A percentile compares a stretch with the other conserved stretches of the same genome.
Conservation (phyloP, 108 stramenopile genomes). For the Bacterosira constricta region DNA sequence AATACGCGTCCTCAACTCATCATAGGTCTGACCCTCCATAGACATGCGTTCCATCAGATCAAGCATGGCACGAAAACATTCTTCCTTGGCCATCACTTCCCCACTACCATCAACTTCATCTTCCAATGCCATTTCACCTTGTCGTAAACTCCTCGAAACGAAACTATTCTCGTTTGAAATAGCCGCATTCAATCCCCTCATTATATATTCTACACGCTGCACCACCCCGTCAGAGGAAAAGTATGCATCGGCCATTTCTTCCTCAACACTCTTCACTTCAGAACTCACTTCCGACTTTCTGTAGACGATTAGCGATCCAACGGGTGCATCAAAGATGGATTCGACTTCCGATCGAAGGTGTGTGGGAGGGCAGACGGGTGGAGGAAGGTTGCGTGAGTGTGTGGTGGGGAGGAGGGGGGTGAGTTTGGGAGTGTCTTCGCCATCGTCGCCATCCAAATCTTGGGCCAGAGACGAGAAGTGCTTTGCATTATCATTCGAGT, state of each 20-base stretch:
- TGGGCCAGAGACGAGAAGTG: neutral
- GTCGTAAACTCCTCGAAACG: slow-evolving; percentile 17
- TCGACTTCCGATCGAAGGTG: slow-evolving; percentile 59
- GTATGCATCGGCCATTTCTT: slow-evolving; percentile 59
- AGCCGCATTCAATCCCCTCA: slow-evolving; percentile 54
- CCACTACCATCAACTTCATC: slow-evolving; percentile 11
- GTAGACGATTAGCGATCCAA: slow-evolving; percentile 71
- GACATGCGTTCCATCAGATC: slow-evolving; percentile 56
- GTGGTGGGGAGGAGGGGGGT: slow-evolving; percentile 57
- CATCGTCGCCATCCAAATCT: neutral
- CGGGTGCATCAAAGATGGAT: slow-evolving; percentile 59
- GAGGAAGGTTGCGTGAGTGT: slow-evolving; percentile 72
- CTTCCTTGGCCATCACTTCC: slow-evolving; percentile 21
- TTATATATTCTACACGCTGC: slow-evolving; percentile 63
- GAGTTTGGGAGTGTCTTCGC: neutral
- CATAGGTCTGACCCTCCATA: slow-evolving; percentile 64
- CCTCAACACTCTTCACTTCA: slow-evolving; percentile 10
- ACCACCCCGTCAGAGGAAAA: slow-evolving; percentile 54
- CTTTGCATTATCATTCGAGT: neutral
- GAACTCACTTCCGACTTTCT: neutral
- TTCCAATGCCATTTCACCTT: slow-evolving; percentile 39
- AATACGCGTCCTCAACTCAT: slow-evolving; percentile 51
- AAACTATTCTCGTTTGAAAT: slow-evolving; percentile 35
- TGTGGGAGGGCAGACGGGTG: slow-evolving; percentile 59
- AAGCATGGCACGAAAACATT: slow-evolving; percentile 56